Base-by-base conservation (phyloP, 2,329 filamentous ascomycete species). In the Cladophialophora immunda region DNA sequence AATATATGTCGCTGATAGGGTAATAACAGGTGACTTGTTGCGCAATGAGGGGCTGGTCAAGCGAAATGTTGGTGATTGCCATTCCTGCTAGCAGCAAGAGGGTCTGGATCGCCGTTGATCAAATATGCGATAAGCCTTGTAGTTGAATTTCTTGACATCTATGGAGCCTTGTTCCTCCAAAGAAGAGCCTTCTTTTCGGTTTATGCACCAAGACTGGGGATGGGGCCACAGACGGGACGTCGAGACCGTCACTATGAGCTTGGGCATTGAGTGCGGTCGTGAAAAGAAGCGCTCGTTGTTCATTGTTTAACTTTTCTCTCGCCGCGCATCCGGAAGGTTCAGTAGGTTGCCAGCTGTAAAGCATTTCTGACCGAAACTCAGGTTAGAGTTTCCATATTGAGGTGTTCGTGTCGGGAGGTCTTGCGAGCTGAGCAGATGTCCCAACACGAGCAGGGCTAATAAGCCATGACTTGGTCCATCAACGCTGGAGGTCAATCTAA, bases 1-100 rank as follows among this genome's bases (percentile, higher is more conserved):
- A 73, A 54, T 77, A 77, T 29, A 76, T 68, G 2, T 76, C 77
- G 70, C 75, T 77, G 54, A 77, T 75, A 1, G 75, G 76, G 53
- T 78, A 78, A 62, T 65, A 68, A 64, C 76, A 77, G 25, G 75
- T 36, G 1, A 75, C 72, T 68, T 76, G 73, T 53, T 76, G 73
- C 2, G 74, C 75, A 17, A 77, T 63, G 67, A 78, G 76, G 29
- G 34, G 53, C 13, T 30, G 32, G 19, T 50, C 45, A 25, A 50
- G 15, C 22, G 45, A 50, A 22, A 50, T 50, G 45, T 50, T 50
- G 22, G 45, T 50, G 13, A 50, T 15, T 13, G 45, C 45, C 45
- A 50, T 50, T 50, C 45, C 45, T 50, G 45, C 19, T 3, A n/a
- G 41, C 3, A 47, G n/a, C n/a, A n/a, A n/a, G n/a, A n/a, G 41